Conservation (phyloP, 371 early-diverging fungal genomes). For the Haplosporangium sp. region DNA sequence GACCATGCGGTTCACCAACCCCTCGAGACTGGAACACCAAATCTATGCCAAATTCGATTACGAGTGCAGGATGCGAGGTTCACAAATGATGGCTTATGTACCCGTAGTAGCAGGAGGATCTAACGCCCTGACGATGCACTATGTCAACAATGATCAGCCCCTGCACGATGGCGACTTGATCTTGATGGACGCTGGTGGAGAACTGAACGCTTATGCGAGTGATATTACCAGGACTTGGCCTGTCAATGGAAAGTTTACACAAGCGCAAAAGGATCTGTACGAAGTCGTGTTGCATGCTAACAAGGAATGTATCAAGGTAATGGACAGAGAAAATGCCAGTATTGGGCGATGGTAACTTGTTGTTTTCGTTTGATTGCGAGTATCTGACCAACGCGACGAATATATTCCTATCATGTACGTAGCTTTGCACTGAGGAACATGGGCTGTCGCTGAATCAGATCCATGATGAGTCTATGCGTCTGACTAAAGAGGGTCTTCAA, state of each 20-base stretch:
- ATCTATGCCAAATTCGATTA: conserved; percentile 85
- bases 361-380: too few relatives aligned
- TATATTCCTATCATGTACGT: neutral
- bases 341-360: neutral
- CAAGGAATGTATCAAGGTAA: conserved; percentile 85
- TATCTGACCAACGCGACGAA: neutral
- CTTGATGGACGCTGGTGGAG: conserved; percentile 93
- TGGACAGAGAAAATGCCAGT: neutral
- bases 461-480: conserved; percentile 74
- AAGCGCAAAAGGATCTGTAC: conserved; percentile 87
- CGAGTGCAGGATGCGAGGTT: conserved; percentile 75
- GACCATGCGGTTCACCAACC: conserved; percentile 77
- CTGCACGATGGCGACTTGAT: conserved; percentile 86
- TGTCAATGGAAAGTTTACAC: conserved; percentile 86
- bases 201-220: conserved; percentile 88
- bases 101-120: conserved; percentile 96
- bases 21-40: conserved; percentile 80
- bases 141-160: conserved; percentile 87
- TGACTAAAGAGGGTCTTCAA: conserved; percentile 73
- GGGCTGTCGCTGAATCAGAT: conserved; percentile 84
- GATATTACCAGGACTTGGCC: conserved; percentile 98
- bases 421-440: conserved; percentile 78
- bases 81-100: conserved; percentile 89
- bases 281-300: conserved; percentile 87
- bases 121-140: conserved; percentile 93